Evolutionary conservation across 2,329 filamentous ascomycete genomes (phyloP), one percentile per base, ranked within the genome.

Genomic region (Monosporascus sp.): DNA sequence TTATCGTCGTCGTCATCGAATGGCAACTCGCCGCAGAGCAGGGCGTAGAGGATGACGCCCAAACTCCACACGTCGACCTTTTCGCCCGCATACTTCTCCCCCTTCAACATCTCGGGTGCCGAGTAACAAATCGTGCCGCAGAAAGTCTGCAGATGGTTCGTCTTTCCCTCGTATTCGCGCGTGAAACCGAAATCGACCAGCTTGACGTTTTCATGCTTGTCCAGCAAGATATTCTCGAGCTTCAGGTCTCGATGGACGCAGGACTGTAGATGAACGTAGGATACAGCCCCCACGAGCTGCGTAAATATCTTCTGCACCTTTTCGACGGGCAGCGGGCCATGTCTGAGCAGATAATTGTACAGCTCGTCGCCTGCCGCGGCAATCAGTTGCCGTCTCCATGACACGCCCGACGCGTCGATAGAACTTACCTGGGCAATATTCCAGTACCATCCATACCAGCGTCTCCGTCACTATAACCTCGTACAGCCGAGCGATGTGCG

Each of bases 181-280:
- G 94, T 99, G 68, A 99, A 99, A 18, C 94, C 94, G 74, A 99
- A 99, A 70, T 99, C 94, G 61, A 95, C 93, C 56, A 99, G 76
- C 74, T 99, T 99, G 62, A 99, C 94, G 66, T 97, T 96, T 67
- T 95, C 93, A 67, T 97, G 81, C 70, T 95, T 97, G 75, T 99
- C 94, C 61, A 99, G 81, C 46, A 99, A 77, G 54, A 99, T 97
- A 66, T 96, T 96, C 69, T 99, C 94, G 65, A 99, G 80, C 72
- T 99, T 99, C 51, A 99, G 77, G 69, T 99, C 94, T 62, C 94
- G 89, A 70, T 99, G 94, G 36, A 99, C 94, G 68, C 94, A 99
- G 6, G 89, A 92, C 65, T 96, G 92, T 69, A 86, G 87, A 73
- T 99, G 94, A 38, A 99, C 94, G 70, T 97, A 97, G 52, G 87